Evolutionary conservation across 2,329 filamentous ascomycete species (phyloP), one percentile per base, ranked within the genome.

Genomic region (Raffaelea ambrosiae): DNA sequence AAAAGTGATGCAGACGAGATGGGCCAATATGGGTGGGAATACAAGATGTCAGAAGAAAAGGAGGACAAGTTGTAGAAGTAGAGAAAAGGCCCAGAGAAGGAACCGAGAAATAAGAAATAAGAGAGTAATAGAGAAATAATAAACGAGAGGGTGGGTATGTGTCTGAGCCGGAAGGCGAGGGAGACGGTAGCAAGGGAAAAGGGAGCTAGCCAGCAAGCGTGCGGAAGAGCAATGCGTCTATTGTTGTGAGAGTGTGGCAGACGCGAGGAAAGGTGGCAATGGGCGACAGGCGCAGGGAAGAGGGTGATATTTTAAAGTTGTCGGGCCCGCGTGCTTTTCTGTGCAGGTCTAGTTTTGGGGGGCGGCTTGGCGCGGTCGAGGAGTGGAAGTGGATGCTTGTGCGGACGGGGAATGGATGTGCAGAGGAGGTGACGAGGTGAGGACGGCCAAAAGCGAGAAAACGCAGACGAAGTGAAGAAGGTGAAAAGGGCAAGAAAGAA

Each of bases 131-230:
- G 42, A 9, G 18, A 16, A 8, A 20, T 14, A 44, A 19, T 18
- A 19, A 38, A 20, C 19, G 22, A 39, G 22, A 39, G 9, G 31
- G 23, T 43, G 22, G 13, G 41, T 31, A 18, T 31, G 16, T 16
- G 13, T 38, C 29, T 42, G 43, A 41, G 21, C 31, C 47, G 47
- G 43, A 44, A 46, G 41, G 42, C 29, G 43, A 46, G 43, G 43
- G 40, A 43, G 38, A 43, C 16, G 44, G 39, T 11, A 19, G 35
- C 20, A n/a, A 40, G 31, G 40, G 38, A 19, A 36, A 31, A 44
- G 40, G 33, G 39, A 47, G 31, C 18, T 23, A 20, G 39, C 40
- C 13, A 41, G 45, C 33, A 39, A 31, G 43, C 21, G 33, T 36
- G 18, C 42, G 31, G 31, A 46, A n/a, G 40, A 43, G 38, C 22